A percentile compares a stretch with the other conserved stretches of the same genome.
These are phyloP conservation scores for Bipolaris bicolor DNA, from an alignment of 2,329 filamentous ascomycete species.

Conservation along the genomic window DNA sequence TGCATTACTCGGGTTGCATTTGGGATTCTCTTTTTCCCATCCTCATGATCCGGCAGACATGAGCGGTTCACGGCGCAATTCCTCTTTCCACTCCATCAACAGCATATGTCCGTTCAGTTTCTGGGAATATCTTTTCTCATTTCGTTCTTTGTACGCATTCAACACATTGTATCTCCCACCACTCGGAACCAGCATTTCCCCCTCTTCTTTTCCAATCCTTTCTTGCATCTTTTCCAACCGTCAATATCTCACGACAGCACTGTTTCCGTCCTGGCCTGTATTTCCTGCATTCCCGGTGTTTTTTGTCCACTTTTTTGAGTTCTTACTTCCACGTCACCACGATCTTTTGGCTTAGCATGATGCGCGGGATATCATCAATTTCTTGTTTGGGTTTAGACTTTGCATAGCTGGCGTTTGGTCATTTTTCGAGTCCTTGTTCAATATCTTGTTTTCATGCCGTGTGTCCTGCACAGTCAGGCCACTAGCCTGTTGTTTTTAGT, in stretches of 20 bases:
- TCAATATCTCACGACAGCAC: neutral
- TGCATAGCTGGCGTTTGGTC: constrained; percentile 17
- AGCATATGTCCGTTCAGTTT: neutral
- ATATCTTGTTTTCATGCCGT: neutral
- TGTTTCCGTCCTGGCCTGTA: neutral
- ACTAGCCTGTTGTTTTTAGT: constrained; percentile 15
- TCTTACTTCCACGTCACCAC: constrained; percentile 4
- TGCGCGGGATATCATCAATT: constrained; percentile 1
- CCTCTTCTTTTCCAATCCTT: neutral
- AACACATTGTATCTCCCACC: constrained; percentile 16
- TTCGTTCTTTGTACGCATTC: constrained; percentile 6
- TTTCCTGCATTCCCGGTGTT: constrained; percentile 1
- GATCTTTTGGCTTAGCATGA: constrained; percentile 11
- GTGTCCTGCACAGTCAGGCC: constrained; percentile 2
- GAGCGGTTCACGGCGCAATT: neutral
- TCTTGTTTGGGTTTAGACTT: constrained; percentile 8
- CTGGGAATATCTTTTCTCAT: neutral
- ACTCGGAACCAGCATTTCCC: constrained; percentile 16
- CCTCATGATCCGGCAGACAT: neutral
- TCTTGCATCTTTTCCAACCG: neutral
- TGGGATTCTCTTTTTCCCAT: neutral
- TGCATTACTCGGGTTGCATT: neutral
- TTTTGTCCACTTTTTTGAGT: too few relatives aligned
- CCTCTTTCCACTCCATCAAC: neutral
- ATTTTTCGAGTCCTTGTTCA: constrained; percentile 6